Base-by-base conservation (phyloP, 805 yeast species). In the Tanozyma kutaoensis region DNA sequence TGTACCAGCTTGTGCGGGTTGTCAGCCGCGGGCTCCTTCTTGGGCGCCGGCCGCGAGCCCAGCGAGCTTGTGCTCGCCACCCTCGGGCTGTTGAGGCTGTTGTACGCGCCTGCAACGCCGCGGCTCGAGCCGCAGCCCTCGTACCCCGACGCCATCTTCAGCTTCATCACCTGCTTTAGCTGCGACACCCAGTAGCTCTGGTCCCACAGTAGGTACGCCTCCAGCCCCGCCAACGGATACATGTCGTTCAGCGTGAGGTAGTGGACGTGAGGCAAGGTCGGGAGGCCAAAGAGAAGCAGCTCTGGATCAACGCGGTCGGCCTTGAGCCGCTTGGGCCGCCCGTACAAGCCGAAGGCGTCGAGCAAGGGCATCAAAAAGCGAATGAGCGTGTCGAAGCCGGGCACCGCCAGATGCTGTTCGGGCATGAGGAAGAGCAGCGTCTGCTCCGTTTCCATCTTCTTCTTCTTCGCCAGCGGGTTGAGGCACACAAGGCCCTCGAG, bases 401-500 rank as follows among this genome's bases (percentile, higher is more conserved):
- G 68, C 23, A 62, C 68, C 1, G 63, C 43, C 12, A 57, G 49
- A 42, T 58, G 63, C 32, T 47, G 62, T 31, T 55, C 64, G 9
- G 64, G 66, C 62, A 51, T 62, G 36, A 55, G 44, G 39, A 51
- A 66, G 22, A 52, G 51, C 21, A 53, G 63, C 35, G 52, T 63
- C 28, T 36, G 66, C 55, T 42, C 55, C 42, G 51, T 45, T 31
- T 55, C 60, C 20, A 46, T 55, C 15, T 36, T 26, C 8, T 38
- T 24, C 20, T 17, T 24, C 28, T 48, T 50, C 32, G 54, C 55
- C 20, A 51, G 39, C 3, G 42, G 43, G 29, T 61, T 66, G 11
- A 48, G 36, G 4, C 54, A 42, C 18, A 86, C 81, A 22, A 67
- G 61, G 25, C 95, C 96, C 46, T 86, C 95, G 29, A 88, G 50